Evolutionary conservation across 1,284 basidiomycete species (phyloP).

Genomic region (Cutaneotrichosporon mucoides): DNA sequence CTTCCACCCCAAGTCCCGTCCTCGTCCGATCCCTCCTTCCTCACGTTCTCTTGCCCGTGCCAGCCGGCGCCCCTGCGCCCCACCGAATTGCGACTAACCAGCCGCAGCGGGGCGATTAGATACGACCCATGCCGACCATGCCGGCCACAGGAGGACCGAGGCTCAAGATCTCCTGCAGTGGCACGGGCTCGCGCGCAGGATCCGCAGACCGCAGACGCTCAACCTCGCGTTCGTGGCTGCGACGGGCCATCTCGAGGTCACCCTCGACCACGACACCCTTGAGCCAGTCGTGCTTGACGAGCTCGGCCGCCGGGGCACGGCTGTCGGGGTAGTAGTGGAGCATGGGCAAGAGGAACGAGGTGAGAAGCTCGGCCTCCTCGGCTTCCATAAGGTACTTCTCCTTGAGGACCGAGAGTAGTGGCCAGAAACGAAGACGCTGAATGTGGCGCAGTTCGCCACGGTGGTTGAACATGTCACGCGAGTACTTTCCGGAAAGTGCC

Average conservation of each 20-base stretch:
- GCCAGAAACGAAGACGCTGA: slow-evolving; percentile 86
- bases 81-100: too few relatives aligned
- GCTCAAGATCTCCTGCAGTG: slow-evolving; percentile 35
- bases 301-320: slow-evolving; percentile 74
- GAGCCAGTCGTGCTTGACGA: slow-evolving; percentile 80
- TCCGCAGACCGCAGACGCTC: slow-evolving; percentile 21
- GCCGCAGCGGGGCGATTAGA: slow-evolving; percentile 14
- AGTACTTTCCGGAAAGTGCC: slow-evolving; percentile 89
- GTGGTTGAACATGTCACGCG: slow-evolving; percentile 89
- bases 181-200: neutral
- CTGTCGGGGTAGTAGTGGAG: slow-evolving; percentile 78
- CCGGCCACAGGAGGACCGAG: slow-evolving; percentile 43
- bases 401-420: slow-evolving; percentile 79
- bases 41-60: too few relatives aligned
- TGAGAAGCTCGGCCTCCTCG: slow-evolving; percentile 73
- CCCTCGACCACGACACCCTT: slow-evolving; percentile 79
- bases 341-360: slow-evolving; percentile 87
- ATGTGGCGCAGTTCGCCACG: slow-evolving; percentile 95
- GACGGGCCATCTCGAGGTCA: slow-evolving; percentile 62
- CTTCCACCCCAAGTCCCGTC: too few relatives aligned
- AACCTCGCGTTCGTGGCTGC: slow-evolving; percentile 26
- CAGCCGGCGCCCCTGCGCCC: too few relatives aligned
- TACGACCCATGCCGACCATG: slow-evolving; percentile 45
- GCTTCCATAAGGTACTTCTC: slow-evolving; percentile 94
- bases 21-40: too few relatives aligned